Evolutionary conservation across 805 yeast genomes (phyloP).

Genomic region (Barnettozyma salicaria): DNA sequence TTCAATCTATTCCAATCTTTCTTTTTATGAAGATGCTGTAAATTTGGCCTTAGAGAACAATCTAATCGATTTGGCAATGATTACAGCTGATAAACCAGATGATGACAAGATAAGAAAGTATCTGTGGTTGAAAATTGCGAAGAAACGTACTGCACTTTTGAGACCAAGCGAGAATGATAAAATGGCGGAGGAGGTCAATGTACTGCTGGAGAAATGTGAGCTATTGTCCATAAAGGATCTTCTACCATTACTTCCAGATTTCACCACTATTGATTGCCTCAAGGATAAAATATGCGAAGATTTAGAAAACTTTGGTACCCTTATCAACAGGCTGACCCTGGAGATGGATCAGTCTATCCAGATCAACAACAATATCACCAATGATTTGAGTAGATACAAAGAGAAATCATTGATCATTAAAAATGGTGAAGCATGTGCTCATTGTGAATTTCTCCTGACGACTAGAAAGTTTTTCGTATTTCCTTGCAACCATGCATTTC

Average conservation of each 20-base stretch:
- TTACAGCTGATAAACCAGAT: slow-evolving; percentile 51
- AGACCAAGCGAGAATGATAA: slow-evolving; percentile 26
- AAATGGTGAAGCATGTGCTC: slow-evolving; percentile 77
- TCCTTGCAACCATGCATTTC: slow-evolving; percentile 89
- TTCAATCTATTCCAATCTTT: slow-evolving; percentile 60
- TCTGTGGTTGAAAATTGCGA: slow-evolving; percentile 63
- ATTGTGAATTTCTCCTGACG: slow-evolving; percentile 65
- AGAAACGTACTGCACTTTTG: slow-evolving; percentile 24
- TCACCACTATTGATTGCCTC: slow-evolving; percentile 72
- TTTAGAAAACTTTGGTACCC: slow-evolving; percentile 64
- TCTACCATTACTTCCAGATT: slow-evolving; percentile 79
- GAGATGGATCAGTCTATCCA: slow-evolving; percentile 73
- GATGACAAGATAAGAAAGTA: slow-evolving; percentile 52
- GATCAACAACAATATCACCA: slow-evolving; percentile 53
- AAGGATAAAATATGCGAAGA: slow-evolving; percentile 78
- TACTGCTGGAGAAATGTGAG: slow-evolving; percentile 39
- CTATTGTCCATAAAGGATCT: slow-evolving; percentile 70
- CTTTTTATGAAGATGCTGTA: slow-evolving; percentile 75
- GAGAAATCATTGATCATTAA: slow-evolving; percentile 61
- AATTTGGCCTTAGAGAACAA: slow-evolving; percentile 60
- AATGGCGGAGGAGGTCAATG: slow-evolving; percentile 28
- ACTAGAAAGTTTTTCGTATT: slow-evolving; percentile 71
- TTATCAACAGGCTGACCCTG: slow-evolving; percentile 55
- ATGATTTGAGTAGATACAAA: slow-evolving; percentile 48
- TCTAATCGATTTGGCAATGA: slow-evolving; percentile 50